Base-by-base conservation (phyloP, 2,329 filamentous ascomycete species). In the Penicillium fuscoglaucum region DNA sequence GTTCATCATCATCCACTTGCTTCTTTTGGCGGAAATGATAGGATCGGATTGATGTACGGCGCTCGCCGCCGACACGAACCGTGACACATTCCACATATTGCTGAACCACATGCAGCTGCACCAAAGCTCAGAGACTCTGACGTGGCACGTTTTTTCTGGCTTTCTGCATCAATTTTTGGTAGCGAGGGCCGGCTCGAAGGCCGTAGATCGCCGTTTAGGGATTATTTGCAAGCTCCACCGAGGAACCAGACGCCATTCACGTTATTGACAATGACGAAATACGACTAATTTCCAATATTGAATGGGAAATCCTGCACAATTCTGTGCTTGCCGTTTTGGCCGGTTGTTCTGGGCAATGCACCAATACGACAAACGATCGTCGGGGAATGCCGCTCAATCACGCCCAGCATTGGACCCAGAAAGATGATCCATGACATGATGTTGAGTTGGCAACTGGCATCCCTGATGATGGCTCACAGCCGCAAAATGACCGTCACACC, bases 91-190 rank as follows among this genome's bases (percentile, higher is more conserved):
- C 67, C 67, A 68, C 67, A 69, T 71, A 67, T 67, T 66, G 60
- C 66, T 64, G 61, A 69, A 70, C 69, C 63, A 68, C 67, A 71
- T 74, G 72, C 73, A 74, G 66, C 67, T 74, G 71, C 72, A 72
- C 68, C 70, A 74, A 65, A 72, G 63, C 68, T 71, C 70, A 64
- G 68, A 70, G 66, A 68, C 68, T 74, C 72, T 76, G 74, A 76
- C 74, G 74, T 76, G 74, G 74, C 74, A 68, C 58, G 58, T 64
- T 66, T 61, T 63, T 68, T 74, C 68, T 76, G 73, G 74, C 62
- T 66, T 60, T 61, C 46, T 57, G 55, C 57, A 51, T 66, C 58
- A 58, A 66, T 62, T 69, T 56, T 58, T 65, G 61, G 61, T 62
- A 65, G 59, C 59, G 59, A 64, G 52, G 62, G 62, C 65, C 69